Conservation (phyloP, 1,284 basidiomycete genomes). For the Cystobasidiaceae sp. region DNA sequence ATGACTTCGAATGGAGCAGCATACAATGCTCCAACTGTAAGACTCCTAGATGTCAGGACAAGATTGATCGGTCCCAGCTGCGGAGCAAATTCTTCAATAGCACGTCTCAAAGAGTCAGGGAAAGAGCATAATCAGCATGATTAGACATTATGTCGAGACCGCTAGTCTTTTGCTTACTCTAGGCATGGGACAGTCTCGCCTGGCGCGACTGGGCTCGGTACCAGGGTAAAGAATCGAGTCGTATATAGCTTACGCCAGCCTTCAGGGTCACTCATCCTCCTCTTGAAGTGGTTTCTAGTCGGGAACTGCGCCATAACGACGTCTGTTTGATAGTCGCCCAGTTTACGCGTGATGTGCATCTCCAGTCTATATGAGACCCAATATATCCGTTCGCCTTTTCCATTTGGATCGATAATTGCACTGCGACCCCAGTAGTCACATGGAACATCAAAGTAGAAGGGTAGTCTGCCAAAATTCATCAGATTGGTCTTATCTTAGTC, state of each 20-base stretch:
- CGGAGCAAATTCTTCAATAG: constrained; percentile 25
- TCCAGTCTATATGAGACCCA: neutral
- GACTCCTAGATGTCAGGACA: constrained; percentile 7
- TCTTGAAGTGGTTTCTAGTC: neutral
- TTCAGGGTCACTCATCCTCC: neutral
- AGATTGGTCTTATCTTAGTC: neutral
- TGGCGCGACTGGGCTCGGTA: neutral
- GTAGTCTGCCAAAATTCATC: neutral
- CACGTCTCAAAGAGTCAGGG: neutral
- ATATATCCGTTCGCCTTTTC: neutral
- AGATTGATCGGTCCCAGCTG: constrained; percentile 18
- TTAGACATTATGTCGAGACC: neutral
- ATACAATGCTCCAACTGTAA: constrained; percentile 20
- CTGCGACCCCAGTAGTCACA: neutral
- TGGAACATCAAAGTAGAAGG: constrained; percentile 2
- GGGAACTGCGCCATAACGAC: neutral
- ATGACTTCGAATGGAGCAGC: no score
- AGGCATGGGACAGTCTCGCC: constrained; percentile 1
- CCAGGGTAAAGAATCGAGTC: neutral
- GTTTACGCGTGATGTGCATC: neutral
- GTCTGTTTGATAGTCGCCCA: neutral
- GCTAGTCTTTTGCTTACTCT: neutral
- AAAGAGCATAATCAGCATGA: neutral
- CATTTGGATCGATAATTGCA: neutral
- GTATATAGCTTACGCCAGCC: neutral